Evolutionary conservation across 2,329 filamentous ascomycete species (phyloP), one percentile per base, ranked within the genome.

Genomic region (Basipetospora chlamydospora): DNA sequence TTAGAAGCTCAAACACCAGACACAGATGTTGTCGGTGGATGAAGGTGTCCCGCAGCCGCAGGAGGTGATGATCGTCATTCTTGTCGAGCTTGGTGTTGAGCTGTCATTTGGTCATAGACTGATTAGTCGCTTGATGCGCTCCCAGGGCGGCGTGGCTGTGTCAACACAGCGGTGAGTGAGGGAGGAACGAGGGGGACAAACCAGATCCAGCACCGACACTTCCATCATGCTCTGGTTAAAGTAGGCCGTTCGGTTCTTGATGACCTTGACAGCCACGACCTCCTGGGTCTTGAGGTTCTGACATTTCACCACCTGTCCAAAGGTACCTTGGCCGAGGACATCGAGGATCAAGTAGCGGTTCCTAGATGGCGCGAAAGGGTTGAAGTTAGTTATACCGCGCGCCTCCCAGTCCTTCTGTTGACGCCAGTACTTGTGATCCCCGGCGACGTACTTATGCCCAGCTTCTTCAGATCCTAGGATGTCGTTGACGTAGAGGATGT

Each of bases 221-320:
- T 98, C 90, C 90, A 98, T 98, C 90, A 98, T 98, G 58, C 90
- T 96, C 59, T 98, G 90, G 54, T 98, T 98, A 65, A 98, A 98
- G 58, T 98, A 98, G 26, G 90, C 90, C 2, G 90, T 98, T 50
- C 88, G 79, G 59, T 98, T 98, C 63, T 98, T 98, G 63, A 98
- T 90, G 38, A 98, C 90, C 61, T 98, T 98, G 47, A 98, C 90
- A 3, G 90, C 90, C 30, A 98, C 90, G 26, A 98, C 90, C 59
- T 98, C 90, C 56, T 95, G 87, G 1, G 90, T 96, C 62, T 94
- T 95, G 49, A 98, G 61, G 50, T 98, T 98, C 57, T 98, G 90
- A 54, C 90, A 98, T 58, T 98, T 98, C 42, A 98, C 90, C 22
- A 98, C 90, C 61, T 98, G 90, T 6, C 90, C 90, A 54, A 98